Base-by-base conservation (phyloP, 2,329 filamentous ascomycete genomes). In the Cladosporium halotolerans region DNA sequence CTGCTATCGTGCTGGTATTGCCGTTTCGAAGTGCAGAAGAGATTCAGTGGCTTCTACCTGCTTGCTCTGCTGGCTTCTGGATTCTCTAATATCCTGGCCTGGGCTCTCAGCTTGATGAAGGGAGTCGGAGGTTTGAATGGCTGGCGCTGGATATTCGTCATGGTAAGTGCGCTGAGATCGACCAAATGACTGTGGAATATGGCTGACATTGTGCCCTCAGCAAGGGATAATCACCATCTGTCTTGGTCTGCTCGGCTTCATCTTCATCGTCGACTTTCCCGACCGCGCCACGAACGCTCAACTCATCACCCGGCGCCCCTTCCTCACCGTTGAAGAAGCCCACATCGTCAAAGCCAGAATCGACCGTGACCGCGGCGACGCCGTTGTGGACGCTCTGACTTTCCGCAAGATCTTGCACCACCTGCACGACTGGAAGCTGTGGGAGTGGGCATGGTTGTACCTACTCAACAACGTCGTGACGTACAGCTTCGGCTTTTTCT, bases 401-500 rank as follows among this genome's bases (percentile, higher is more conserved):
- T 45, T 54, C 33, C 55, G 75, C 16, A 75, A 74, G 54, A 80
- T 77, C 63, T 65, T 81, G 45, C 68, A 66, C 16, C 69, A 72
- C 10, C 75, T 68, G 2, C 52, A 68, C 0, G 78, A 81, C 57
- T 62, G 72, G 52, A 80, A 81, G 58, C 70, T 80, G 49, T 81
- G 78, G 78, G 73, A 68, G 3, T 80, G 77, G 55, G 77, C 75
- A 0, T 55, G 78, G 62, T 75, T 80, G 47, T 80, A 78, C 66
- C 75, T 75, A 72, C 81, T 81, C 68, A 80, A 80, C 2, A 89
- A 87, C 0, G 87, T 85, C 9, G 79, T 88, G 50, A 79, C 79
- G 1, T 93, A 93, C 67, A 82, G 87, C 0, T 79, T 93, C 54
- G 61, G 60, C 45, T 92, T 87, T 68, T 91, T 91, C 65, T 72